Base-by-base conservation (phyloP, 169 alveolate genomes). In the Eimeria acervulina region DNA sequence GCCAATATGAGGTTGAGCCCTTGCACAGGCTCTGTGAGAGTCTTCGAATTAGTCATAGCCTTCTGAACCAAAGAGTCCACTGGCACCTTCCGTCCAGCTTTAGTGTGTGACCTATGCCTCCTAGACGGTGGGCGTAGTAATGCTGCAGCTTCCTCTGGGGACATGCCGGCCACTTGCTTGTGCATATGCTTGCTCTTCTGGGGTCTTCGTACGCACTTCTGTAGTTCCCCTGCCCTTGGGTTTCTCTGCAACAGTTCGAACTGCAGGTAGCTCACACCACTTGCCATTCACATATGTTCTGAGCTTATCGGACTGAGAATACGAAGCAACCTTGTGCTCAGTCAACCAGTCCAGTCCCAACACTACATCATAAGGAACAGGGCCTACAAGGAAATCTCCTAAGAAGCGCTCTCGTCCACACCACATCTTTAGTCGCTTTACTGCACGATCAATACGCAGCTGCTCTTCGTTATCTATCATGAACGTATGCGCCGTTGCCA, bases 81-180 rank as follows among this genome's bases (percentile, higher is more conserved):
- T 21, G n/a, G 52, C n/a, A 38, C 23, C 51, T 70, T 70, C 26
- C 2, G 52, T 38, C 31, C 51, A 1, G 52, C 83, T 38, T 23
- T 70, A 2, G 52, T 8, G 12, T 31, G 51, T 3, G 51, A 38
- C 83, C 19, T 8, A 8, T 33, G 10, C 83, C 19, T 13, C n/a
- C n/a, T n/a, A n/a, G n/a, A n/a, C 4, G 51, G 83, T 15, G 83
- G 83, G 13, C 83, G 83, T 70, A 70, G 83, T 10, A 70, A 51
- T 5, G 51, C 26, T 15, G 83, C n/a, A 15, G 44, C 52, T 13
- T 70, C 83, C 15, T 70, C 51, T 23, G n/a, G 1, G 5, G 51
- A 6, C 83, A 36, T 70, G 83, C 51, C 83, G 28, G 28, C 83
- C 83, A 70, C 83, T 38, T 70, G n/a, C 51, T 33, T 1, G 28